Conservation (phyloP, 768 basidiomycete genomes). For the Kondoa malvinella region DNA sequence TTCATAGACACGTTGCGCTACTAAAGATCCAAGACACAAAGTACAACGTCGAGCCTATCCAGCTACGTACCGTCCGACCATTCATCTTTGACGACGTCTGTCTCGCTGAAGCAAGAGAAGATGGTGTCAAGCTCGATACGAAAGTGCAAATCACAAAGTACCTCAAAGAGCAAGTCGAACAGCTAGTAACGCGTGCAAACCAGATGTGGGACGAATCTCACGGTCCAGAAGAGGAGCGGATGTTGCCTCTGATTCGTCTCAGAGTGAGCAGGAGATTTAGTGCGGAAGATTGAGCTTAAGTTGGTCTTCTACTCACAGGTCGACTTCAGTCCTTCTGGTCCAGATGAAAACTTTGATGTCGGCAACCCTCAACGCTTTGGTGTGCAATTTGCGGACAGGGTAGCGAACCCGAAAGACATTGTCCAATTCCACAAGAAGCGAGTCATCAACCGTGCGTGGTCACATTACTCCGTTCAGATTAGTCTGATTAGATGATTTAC, state of each 20-base stretch:
- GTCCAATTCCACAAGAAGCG: conserved; percentile 77
- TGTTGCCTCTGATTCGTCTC: conserved; percentile 42
- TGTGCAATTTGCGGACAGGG: conserved; percentile 72
- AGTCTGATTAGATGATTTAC: background rate
- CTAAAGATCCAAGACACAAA: conserved; percentile 73
- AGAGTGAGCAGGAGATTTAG: conserved; percentile 15
- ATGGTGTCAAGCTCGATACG: conserved; percentile 57
- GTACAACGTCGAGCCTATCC: conserved; percentile 67
- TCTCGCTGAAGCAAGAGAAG: conserved; percentile 59
- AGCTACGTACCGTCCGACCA: conserved; percentile 78
- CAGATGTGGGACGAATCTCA: conserved; percentile 53
- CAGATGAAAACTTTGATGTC: conserved; percentile 40
- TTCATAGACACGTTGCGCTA: conserved; percentile 67
- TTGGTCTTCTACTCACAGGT: background rate
- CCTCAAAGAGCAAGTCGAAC: conserved; percentile 60
- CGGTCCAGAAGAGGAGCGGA: conserved; percentile 42
- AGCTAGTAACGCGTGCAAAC: conserved; percentile 61
- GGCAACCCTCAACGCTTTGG: conserved; percentile 94
- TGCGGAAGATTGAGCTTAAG: background rate
- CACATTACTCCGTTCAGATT: background rate
- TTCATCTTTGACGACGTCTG: conserved; percentile 73
- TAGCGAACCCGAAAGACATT: conserved; percentile 89
- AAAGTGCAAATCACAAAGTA: conserved; percentile 68
- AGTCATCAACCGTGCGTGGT: conserved; percentile 36
- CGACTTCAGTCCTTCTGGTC: background rate